phyloP scores from a whole-genome alignment of 345 rosid genomes.

The Arabis alpina region DNA sequence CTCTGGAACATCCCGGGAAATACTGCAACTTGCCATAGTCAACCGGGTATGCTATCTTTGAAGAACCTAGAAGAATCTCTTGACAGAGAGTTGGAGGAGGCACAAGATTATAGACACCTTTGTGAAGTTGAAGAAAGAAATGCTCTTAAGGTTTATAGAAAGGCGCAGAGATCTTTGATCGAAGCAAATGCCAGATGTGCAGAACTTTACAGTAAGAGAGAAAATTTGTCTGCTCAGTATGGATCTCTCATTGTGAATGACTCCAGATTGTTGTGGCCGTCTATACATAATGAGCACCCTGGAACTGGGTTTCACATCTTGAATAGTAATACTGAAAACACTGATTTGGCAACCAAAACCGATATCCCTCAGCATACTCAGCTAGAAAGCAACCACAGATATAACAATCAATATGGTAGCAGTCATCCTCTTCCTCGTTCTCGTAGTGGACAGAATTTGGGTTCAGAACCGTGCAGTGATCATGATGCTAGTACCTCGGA shows the following conservation, averaged over 20 bases:
- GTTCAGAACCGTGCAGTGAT: slow-evolving; percentile 83
- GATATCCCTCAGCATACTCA: slow-evolving; percentile 49
- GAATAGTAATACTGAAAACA: slow-evolving; percentile 46
- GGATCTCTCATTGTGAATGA: slow-evolving; percentile 66
- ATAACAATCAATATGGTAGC: slow-evolving; percentile 32
- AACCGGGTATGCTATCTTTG: slow-evolving; percentile 53
- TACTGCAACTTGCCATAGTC: slow-evolving; percentile 47
- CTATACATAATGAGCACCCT: slow-evolving; percentile 49
- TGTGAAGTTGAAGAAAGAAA: slow-evolving; percentile 97
- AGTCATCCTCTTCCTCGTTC: slow-evolving; percentile 31
- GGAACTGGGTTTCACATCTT: slow-evolving; percentile 48
- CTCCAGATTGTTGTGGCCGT: slow-evolving; percentile 59
- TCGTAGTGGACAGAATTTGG: slow-evolving; percentile 54
- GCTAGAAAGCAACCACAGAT: slow-evolving; percentile 33
- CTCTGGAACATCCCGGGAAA: slow-evolving; percentile 47
- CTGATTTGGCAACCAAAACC: slow-evolving; percentile 50
- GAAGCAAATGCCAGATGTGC: slow-evolving; percentile 88
- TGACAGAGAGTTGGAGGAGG: slow-evolving; percentile 88
- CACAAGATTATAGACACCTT: slow-evolving; percentile 64
- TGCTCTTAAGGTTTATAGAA: slow-evolving; percentile 83
- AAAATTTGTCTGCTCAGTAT: slow-evolving; percentile 65
- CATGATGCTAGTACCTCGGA: slow-evolving; percentile 91
- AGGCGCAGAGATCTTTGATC: slow-evolving; percentile 83
- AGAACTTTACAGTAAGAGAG: slow-evolving; percentile 77
- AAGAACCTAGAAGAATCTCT: slow-evolving; percentile 76